Evolutionary conservation across 2,329 filamentous ascomycete species (phyloP), one percentile per base, ranked within the genome.

Genomic region (Fusarium graminum): DNA sequence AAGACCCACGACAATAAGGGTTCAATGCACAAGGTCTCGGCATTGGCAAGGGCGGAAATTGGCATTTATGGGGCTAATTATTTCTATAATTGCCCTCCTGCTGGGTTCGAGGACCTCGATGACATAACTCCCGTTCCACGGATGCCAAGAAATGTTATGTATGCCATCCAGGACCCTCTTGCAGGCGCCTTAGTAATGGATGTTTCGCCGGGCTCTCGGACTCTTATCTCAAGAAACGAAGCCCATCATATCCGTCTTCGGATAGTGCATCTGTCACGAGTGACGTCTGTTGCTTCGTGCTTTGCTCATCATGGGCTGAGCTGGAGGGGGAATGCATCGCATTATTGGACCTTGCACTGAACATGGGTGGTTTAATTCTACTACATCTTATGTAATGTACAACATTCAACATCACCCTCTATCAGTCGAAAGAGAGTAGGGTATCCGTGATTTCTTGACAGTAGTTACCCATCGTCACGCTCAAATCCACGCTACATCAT

Each of bases 231-330:
- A 10, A 28, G 36, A 36, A 41, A 34, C 16, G 29, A 39, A 57
- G 51, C 34, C 30, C 52, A 51, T 46, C 51, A 45, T 63, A 45
- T 19, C 30, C 25, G 30, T 6, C 16, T 59, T 32, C 16, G 38
- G 47, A 41, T 22, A 44, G 46, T 28, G 40, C 43, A 40, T 36
- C 46, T 52, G 45, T 51, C 59, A 56, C 41, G 42, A 50, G 54
- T 68, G 65, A 67, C 65, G 64, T 67, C 44, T 59, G 36, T 52
- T 55, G 50, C 22, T 52, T 42, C 52, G 32, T 36, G 44, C 32
- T 51, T 46, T 52, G 54, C 54, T 63, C 64, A 68, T 61, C 50
- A 46, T 60, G 53, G 64, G 42, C 59, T 56, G 53, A 67, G 63
- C 17, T 25, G 22, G 52, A 30, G 34, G 47, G 42, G 30, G 22